Conservation (phyloP, 257 asterid species). For the Paulownia fortunei region DNA sequence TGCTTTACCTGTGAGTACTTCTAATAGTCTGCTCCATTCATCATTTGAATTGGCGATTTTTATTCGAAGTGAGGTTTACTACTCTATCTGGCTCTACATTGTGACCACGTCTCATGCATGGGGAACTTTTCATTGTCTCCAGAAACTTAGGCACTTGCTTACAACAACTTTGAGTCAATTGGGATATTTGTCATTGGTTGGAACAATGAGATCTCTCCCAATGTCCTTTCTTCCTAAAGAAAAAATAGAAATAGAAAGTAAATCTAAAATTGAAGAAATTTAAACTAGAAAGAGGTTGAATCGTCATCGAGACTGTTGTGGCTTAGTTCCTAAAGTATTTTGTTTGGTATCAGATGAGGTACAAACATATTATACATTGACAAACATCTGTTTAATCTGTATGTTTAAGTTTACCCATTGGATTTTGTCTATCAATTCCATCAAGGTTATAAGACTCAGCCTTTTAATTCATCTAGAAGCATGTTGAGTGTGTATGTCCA, state of each 20-base stretch:
- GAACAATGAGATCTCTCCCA: background rate
- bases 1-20: constrained; percentile 92
- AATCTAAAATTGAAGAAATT: background rate
- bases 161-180: background rate
- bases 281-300: background rate
- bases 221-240: background rate
- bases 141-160: background rate
- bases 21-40: background rate
- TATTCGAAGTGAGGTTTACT: constrained; percentile 3
- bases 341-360: background rate
- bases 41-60: background rate
- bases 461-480: background rate
- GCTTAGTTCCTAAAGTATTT: background rate
- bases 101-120: background rate
- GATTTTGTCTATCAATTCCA: background rate
- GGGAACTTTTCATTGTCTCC: background rate
- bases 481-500: background rate
- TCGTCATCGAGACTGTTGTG: background rate
- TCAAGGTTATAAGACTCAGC: background rate
- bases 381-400: background rate
- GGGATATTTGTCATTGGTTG: constrained; percentile 20
- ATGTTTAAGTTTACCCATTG: background rate
- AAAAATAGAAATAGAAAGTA: background rate
- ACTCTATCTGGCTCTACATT: background rate
- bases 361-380: background rate